Conservation (phyloP, 495 filamentous ascomycete genomes). For the Polyplosphaeria fusca region DNA sequence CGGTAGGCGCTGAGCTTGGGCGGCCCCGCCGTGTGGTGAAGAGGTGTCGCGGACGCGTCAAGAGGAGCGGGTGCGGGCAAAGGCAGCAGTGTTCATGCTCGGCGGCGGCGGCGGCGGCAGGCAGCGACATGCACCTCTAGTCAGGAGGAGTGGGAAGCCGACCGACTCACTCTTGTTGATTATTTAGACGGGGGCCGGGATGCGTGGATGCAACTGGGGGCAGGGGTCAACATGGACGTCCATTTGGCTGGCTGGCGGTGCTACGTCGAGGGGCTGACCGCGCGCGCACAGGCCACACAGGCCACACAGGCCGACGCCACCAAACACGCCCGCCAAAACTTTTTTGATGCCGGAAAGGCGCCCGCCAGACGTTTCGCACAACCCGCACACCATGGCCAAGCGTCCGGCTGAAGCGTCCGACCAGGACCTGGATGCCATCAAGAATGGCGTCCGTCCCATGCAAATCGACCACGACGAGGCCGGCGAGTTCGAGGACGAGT, state of each 20-base stretch:
- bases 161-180: slow-evolving; percentile 6
- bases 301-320: background rate
- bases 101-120: background rate
- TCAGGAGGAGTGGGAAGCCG: background rate
- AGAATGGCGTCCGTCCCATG: slow-evolving; percentile 43
- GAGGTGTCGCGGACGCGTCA: slow-evolving; percentile 23
- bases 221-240: slow-evolving; percentile 2
- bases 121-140: slow-evolving; percentile 9
- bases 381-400: slow-evolving; percentile 41
- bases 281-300: background rate
- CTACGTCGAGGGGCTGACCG: background rate
- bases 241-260: slow-evolving; percentile 1
- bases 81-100: slow-evolving; percentile 13
- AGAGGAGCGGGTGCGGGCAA: slow-evolving; percentile 4
- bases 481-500: slow-evolving; percentile 90
- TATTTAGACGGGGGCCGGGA: slow-evolving; percentile 15
- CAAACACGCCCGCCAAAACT: background rate
- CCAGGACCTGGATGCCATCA: slow-evolving; percentile 43
- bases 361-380: background rate
- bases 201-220: background rate
- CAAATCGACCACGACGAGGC: slow-evolving; percentile 55
- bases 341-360: background rate
- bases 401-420: slow-evolving; percentile 43
- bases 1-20: slow-evolving; percentile 19
- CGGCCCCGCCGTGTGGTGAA: slow-evolving; percentile 18